phyloP scores from a whole-genome alignment of 2,329 filamentous ascomycete species.

The Pezicula radicicola region DNA sequence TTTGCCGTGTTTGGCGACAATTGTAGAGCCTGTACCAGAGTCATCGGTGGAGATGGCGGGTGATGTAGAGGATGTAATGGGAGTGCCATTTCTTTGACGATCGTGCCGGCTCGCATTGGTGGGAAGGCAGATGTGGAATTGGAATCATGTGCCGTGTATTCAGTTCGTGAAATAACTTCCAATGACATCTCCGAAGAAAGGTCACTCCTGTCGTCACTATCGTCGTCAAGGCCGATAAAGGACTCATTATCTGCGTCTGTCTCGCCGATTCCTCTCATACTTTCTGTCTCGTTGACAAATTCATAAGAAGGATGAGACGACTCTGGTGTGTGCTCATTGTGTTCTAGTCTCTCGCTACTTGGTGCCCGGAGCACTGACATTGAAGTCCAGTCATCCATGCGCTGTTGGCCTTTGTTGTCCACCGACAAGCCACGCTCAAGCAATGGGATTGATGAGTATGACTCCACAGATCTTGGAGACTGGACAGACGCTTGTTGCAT shows the following conservation, averaged over 20 bases:
- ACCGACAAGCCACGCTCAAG: constrained; percentile 64
- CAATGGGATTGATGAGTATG: constrained; percentile 74
- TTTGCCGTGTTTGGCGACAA: constrained; percentile 36
- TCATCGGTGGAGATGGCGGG: constrained; percentile 44
- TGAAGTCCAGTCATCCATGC: constrained; percentile 49
- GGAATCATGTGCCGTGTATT: constrained; percentile 24
- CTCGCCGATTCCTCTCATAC: constrained; percentile 31
- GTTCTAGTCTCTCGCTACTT: constrained; percentile 33
- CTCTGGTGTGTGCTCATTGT: constrained; percentile 20
- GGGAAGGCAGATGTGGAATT: constrained; percentile 31
- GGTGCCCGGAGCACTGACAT: constrained; percentile 51
- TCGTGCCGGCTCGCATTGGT: constrained; percentile 21
- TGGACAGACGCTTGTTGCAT: constrained; percentile 35
- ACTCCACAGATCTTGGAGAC: constrained; percentile 65
- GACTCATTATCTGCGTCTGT: constrained; percentile 17
- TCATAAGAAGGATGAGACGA: constrained; percentile 48
- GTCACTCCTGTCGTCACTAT: constrained; percentile 43
- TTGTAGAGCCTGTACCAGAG: constrained; percentile 43
- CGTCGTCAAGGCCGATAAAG: constrained; percentile 30
- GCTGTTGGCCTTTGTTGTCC: constrained; percentile 40
- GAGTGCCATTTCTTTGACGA: constrained; percentile 21
- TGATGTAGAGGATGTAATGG: constrained; percentile 23
- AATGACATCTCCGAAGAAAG: constrained; percentile 61
- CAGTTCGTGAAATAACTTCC: constrained; percentile 37
- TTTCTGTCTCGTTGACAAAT: constrained; percentile 50